phyloP scores from a whole-genome alignment of 495 filamentous ascomycete species.

The Massariosphaeria phaeospora region DNA sequence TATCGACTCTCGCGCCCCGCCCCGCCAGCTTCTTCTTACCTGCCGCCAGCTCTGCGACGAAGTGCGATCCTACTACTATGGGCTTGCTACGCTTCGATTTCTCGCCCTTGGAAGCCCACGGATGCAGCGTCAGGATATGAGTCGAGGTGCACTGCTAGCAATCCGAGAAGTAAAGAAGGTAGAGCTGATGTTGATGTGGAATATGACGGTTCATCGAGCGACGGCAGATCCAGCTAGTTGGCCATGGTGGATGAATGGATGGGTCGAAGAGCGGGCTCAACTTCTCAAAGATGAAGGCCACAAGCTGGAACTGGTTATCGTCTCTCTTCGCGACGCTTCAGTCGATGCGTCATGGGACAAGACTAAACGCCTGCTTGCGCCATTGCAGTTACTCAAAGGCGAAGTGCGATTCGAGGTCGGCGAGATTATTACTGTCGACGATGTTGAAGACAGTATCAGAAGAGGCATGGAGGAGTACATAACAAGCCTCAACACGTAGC shows the following conservation, averaged over 20 bases:
- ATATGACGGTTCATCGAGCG: neutral
- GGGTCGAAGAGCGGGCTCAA: neutral
- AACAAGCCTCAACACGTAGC: neutral
- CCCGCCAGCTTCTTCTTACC: neutral
- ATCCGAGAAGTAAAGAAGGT: neutral
- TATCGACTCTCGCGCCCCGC: neutral
- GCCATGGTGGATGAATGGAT: slow-evolving; percentile 3
- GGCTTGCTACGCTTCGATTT: neutral
- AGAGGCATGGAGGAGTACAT: neutral
- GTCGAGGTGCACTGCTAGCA: neutral
- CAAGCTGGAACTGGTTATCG: neutral
- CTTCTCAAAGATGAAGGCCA: neutral
- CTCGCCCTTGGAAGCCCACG: neutral
- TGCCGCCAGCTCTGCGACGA: neutral
- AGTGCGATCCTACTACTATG: neutral
- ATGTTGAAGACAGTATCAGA: neutral
- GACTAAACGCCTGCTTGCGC: neutral
- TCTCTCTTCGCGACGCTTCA: neutral
- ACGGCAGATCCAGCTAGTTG: neutral
- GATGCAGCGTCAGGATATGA: neutral
- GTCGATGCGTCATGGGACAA: neutral
- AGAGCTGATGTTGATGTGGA: slow-evolving; percentile 2
- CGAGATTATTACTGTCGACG: neutral
- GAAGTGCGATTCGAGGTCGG: neutral
- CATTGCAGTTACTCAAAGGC: neutral